phyloP scores from a whole-genome alignment of 2,329 filamentous ascomycete species.

The Cytospora piceicola region DNA sequence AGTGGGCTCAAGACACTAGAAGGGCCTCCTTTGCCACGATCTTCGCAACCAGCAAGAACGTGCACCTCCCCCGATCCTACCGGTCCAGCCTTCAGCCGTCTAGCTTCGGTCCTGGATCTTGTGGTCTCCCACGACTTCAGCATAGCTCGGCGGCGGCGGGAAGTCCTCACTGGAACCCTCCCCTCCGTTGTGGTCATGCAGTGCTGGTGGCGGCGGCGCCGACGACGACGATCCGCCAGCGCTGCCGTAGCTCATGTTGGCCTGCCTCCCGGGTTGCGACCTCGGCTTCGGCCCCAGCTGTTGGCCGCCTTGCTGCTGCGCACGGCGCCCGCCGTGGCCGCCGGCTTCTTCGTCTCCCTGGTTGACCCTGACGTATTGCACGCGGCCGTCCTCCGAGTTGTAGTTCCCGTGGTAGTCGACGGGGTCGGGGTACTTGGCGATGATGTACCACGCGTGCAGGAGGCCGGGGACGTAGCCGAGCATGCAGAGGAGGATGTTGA shows the following conservation, averaged over 20 bases:
- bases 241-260: slow-evolving; percentile 52
- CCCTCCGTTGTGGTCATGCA: slow-evolving; percentile 39
- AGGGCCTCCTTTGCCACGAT: background rate
- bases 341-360: slow-evolving; percentile 37
- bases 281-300: slow-evolving; percentile 38
- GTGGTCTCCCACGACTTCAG: slow-evolving; percentile 85
- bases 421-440: slow-evolving; percentile 81
- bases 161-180: slow-evolving; percentile 48
- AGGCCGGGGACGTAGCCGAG: slow-evolving; percentile 85
- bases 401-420: slow-evolving; percentile 69
- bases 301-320: slow-evolving; percentile 43
- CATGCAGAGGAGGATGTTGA: slow-evolving; percentile 89
- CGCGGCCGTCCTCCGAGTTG: slow-evolving; percentile 58
- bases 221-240: slow-evolving; percentile 35
- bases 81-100: slow-evolving; percentile 22
- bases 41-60: background rate
- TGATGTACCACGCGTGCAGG: slow-evolving; percentile 97
- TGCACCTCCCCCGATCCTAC: background rate
- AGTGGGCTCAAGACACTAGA: background rate
- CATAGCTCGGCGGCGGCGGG: slow-evolving; percentile 78
- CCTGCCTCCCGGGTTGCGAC: slow-evolving; percentile 40
- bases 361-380: slow-evolving; percentile 80
- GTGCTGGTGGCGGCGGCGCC: slow-evolving; percentile 34
- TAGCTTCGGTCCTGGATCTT: slow-evolving; percentile 78
- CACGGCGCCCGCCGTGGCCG: slow-evolving; percentile 36